Evolutionary conservation across 306 rosid genomes (phyloP).

Genomic region (Malus asiatica): DNA sequence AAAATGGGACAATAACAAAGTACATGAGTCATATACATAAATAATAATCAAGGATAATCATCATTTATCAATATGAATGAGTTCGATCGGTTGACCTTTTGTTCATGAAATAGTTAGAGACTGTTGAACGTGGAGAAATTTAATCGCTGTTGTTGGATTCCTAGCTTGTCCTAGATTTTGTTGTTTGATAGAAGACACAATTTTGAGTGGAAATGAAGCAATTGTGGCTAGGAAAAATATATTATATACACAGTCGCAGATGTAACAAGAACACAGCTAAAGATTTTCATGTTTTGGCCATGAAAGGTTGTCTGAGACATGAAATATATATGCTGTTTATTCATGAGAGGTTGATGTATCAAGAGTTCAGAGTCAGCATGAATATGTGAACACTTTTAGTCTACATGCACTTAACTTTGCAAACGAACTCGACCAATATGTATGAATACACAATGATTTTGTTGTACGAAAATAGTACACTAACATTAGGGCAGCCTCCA

Average conservation of each 20-base stretch:
- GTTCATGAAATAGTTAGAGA: not conserved
- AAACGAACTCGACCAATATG: not conserved
- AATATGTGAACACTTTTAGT: not conserved
- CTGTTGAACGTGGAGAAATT: not conserved
- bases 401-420: not conserved
- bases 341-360: not conserved
- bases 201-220: conserved; percentile 1
- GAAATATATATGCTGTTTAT: too few species aligned
- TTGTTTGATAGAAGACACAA: not conserved
- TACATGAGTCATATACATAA: not conserved
- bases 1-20: not conserved
- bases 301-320: not conserved
- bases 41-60: not conserved
- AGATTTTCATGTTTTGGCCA: not conserved
- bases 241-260: not conserved
- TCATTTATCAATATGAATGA: not conserved
- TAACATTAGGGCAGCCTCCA: too few species aligned
- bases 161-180: conserved; percentile 7
- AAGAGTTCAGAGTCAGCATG: not conserved
- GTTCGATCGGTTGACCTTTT: not conserved
- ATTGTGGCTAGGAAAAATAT: not conserved
- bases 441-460: not conserved
- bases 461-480: not conserved
- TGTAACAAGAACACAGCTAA: not conserved
- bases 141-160: not conserved